Percentiles rank a stretch among this genome's conserved stretches.
phyloP scores from a whole-genome alignment of 2,329 filamentous ascomycete genomes.

The Emergomyces pasteurianus region DNA sequence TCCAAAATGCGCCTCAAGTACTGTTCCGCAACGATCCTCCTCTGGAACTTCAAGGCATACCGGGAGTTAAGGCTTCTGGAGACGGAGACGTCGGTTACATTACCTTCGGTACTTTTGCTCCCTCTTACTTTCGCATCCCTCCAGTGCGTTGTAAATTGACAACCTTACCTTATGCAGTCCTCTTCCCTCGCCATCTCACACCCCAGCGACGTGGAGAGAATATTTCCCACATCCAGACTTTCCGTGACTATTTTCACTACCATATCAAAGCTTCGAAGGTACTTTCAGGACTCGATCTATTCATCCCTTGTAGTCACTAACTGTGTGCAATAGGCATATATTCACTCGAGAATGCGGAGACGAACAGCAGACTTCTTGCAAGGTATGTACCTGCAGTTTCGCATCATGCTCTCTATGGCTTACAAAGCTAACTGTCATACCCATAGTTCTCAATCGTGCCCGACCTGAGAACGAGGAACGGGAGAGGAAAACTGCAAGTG shows the following conservation, averaged over 20 bases:
- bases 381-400: conserved; percentile 42
- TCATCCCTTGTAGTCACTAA: not conserved
- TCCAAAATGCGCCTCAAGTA: conserved; percentile 97
- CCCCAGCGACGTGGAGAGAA: conserved; percentile 83
- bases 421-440: conserved; percentile 22
- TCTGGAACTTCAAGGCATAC: conserved; percentile 75
- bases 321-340: conserved; percentile 58
- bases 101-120: conserved; percentile 64
- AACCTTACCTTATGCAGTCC: conserved; percentile 43
- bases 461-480: conserved; percentile 93
- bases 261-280: conserved; percentile 98
- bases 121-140: not conserved
- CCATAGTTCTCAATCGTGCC: conserved; percentile 82
- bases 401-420: not conserved
- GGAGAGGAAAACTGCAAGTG: conserved; percentile 95
- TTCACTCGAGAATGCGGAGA: conserved; percentile 95
- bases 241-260: conserved; percentile 99
- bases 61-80: conserved; percentile 63
- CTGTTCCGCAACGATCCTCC: conserved; percentile 91
- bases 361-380: conserved; percentile 97
- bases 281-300: conserved; percentile 8
- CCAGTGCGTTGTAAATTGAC: not conserved
- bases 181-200: conserved; percentile 91
- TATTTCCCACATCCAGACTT: conserved; percentile 98
- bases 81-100: conserved; percentile 91